Conservation (phyloP, 148 eudicot species). For the Silene uniflora region DNA sequence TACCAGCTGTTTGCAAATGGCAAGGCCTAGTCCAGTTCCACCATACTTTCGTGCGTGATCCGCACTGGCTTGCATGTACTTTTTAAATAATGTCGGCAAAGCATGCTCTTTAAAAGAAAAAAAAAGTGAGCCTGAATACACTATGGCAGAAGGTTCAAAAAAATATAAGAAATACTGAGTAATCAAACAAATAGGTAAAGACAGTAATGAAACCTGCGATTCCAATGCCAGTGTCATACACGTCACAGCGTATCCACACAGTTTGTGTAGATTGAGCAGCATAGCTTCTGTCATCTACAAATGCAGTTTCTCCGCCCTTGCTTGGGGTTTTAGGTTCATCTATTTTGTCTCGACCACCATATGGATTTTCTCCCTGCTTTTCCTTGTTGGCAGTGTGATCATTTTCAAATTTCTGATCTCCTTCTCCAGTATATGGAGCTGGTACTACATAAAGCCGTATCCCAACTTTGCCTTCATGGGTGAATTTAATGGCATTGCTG, state of each 20-base stretch:
- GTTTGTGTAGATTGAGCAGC: slow-evolving; percentile 29
- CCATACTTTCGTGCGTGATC: slow-evolving; percentile 95
- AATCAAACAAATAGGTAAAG: not conserved
- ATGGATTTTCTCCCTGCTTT: slow-evolving; percentile 30
- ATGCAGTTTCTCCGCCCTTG: slow-evolving; percentile 28
- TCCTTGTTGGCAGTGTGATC: slow-evolving; percentile 19
- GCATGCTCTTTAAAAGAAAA: slow-evolving; percentile 56
- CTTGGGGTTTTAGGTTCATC: slow-evolving; percentile 33
- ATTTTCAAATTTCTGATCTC: slow-evolving; percentile 26
- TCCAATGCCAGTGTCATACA: slow-evolving; percentile 92
- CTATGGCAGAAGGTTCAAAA: not conserved
- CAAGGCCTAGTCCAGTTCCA: slow-evolving; percentile 92
- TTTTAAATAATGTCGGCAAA: slow-evolving; percentile 74
- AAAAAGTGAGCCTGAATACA: slow-evolving; percentile 1
- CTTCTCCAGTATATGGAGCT: slow-evolving; percentile 36
- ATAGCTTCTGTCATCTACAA: slow-evolving; percentile 31
- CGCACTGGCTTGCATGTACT: slow-evolving; percentile 88
- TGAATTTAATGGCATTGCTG: slow-evolving; percentile 96
- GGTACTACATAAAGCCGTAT: slow-evolving; percentile 63
- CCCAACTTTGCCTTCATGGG: slow-evolving; percentile 94
- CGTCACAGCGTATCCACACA: slow-evolving; percentile 93
- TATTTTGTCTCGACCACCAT: slow-evolving; percentile 17
- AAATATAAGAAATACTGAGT: not conserved
- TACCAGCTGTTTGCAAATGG: slow-evolving; percentile 98
- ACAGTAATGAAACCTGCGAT: slow-evolving; percentile 58